These are phyloP conservation scores for Sordariomycetes sp. DNA, from an alignment of 2,329 filamentous ascomycete genomes.

Conservation along the genomic window DNA sequence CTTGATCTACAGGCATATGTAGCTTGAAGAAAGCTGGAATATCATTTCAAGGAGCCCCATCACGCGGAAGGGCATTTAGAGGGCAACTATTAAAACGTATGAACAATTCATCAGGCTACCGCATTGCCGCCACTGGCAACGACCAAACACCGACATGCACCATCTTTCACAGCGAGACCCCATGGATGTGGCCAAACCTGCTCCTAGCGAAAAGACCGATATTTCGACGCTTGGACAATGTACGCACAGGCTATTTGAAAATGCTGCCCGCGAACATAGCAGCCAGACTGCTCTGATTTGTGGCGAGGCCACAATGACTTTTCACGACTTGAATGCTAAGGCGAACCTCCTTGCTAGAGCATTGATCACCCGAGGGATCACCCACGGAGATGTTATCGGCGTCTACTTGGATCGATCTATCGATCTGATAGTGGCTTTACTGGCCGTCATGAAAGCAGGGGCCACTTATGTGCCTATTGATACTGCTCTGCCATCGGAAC, in stretches of 20 bases:
- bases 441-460: conserved; percentile 9
- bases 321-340: conserved; percentile 4
- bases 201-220: conserved; percentile 4
- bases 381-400: conserved; percentile 6
- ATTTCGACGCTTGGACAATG: background rate
- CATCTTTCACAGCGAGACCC: no score
- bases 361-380: conserved; percentile 3
- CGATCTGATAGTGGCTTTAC: conserved; percentile 8
- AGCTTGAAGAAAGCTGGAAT: no score
- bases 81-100: no score
- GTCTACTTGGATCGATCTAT: conserved; percentile 8
- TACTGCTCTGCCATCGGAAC: conserved; percentile 8
- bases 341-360: conserved; percentile 5
- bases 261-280: background rate
- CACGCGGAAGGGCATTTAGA: no score
- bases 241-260: conserved; percentile 4
- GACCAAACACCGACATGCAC: no score
- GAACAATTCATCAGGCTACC: no score
- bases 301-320: conserved; percentile 4
- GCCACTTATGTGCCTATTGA: conserved; percentile 11
- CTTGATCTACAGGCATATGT: no score
- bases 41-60: no score
- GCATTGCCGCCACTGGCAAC: no score
- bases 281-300: conserved; percentile 7
- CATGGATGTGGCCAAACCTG: no score